Percentiles rank a stretch among this genome's conserved stretches.
These are phyloP conservation scores for Aegilops umbellulata DNA, from an alignment of 176 grass and related monocot genomes.

Conservation along the genomic window DNA sequence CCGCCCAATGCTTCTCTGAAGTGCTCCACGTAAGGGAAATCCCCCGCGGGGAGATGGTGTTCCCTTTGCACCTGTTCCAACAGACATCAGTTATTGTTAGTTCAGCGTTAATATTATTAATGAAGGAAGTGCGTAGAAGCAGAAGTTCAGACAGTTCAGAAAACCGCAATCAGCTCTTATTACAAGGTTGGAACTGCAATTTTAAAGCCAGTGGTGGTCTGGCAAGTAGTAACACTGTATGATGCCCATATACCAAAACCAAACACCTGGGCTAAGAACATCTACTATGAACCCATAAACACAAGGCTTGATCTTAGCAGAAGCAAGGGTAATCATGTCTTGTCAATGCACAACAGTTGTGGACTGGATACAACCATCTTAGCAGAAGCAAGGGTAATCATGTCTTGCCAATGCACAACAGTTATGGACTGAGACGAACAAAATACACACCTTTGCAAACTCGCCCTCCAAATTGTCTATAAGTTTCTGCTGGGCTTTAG, in stretches of 20 bases:
- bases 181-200: not conserved
- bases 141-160: not conserved
- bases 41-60: constrained; percentile 69
- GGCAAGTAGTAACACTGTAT: not conserved
- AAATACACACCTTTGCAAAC: constrained; percentile 68
- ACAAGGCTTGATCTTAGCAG: not conserved
- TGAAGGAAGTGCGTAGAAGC: not conserved
- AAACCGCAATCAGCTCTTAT: not conserved
- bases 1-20: constrained; percentile 79
- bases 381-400: not conserved
- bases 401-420: not conserved
- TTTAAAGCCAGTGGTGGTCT: not conserved
- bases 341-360: not conserved
- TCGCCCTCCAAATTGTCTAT: constrained; percentile 75
- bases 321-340: not conserved
- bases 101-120: not conserved
- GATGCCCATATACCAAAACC: not conserved
- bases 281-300: not conserved
- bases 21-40: constrained; percentile 88
- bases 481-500: constrained; percentile 89
- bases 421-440: not conserved
- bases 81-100: not conserved
- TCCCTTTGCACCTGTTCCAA: constrained; percentile 81
- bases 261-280: not conserved
- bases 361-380: not conserved